phyloP scores from a whole-genome alignment of 352 stramenopile genomes.

The Phytophthora ramorum region DNA sequence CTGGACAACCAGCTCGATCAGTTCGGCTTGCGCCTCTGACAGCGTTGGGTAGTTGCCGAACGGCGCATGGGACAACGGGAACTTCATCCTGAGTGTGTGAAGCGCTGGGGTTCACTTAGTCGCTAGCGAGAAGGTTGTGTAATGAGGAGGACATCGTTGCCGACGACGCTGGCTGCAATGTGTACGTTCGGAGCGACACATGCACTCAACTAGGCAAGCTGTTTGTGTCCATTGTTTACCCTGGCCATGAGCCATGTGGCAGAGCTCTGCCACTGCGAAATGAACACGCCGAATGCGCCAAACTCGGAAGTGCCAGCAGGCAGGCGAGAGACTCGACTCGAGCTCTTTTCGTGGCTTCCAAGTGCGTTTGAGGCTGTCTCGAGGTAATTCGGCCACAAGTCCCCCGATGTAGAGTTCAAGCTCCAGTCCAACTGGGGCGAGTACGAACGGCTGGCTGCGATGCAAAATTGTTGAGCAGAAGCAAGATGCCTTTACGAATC shows the following conservation, averaged over 20 bases:
- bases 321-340: slow-evolving; percentile 15
- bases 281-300: slow-evolving; percentile 7
- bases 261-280: slow-evolving; percentile 19
- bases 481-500: slow-evolving; percentile 4
- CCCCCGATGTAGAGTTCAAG: slow-evolving; percentile 4
- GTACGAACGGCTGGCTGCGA: slow-evolving; percentile 15
- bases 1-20: slow-evolving; percentile 23
- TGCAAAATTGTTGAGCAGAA: slow-evolving; percentile 14
- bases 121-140: slow-evolving; percentile 22
- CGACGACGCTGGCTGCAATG: slow-evolving; percentile 1
- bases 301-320: slow-evolving; percentile 10
- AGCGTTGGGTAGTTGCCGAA: slow-evolving; percentile 32
- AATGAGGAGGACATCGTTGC: slow-evolving; percentile 17
- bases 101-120: not conserved
- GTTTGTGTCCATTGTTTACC: slow-evolving; percentile 14
- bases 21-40: slow-evolving; percentile 16
- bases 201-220: slow-evolving; percentile 19
- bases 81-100: slow-evolving; percentile 35
- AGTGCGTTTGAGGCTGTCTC: not conserved
- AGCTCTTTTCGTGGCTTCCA: slow-evolving; percentile 18
- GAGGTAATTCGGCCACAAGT: slow-evolving; percentile 11
- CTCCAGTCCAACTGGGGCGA: slow-evolving; percentile 21
- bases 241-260: slow-evolving; percentile 16
- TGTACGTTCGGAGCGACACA: slow-evolving; percentile 29
- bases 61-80: slow-evolving; percentile 30